These are phyloP conservation scores for Candida argentea DNA, from an alignment of 805 yeast genomes.

Conservation along the genomic window DNA sequence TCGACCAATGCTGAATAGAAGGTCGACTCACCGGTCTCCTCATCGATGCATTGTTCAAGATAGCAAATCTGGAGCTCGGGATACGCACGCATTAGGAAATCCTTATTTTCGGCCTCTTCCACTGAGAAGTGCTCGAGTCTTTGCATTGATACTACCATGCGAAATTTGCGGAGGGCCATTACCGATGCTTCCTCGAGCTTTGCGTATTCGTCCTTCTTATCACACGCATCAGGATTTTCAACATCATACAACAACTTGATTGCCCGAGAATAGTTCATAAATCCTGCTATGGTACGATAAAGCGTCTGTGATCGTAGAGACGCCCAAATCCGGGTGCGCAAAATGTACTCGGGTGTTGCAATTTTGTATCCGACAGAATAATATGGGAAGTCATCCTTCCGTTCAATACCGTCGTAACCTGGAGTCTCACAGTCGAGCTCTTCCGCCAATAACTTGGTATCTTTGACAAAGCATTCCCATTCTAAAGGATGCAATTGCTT, in stretches of 20 bases:
- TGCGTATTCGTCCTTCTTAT: constrained; percentile 19
- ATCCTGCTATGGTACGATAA: constrained; percentile 37
- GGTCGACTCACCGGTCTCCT: constrained; percentile 30
- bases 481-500: constrained; percentile 47
- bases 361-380: constrained; percentile 39
- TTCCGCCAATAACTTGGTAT: constrained; percentile 44
- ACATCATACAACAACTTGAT: constrained; percentile 36
- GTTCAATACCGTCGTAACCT: constrained; percentile 8
- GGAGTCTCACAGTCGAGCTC: constrained; percentile 23
- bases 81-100: constrained; percentile 50
- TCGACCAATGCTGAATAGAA: constrained; percentile 64
- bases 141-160: constrained; percentile 60
- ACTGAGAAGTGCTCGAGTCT: constrained; percentile 41
- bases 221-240: constrained; percentile 27
- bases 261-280: constrained; percentile 39
- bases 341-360: constrained; percentile 38
- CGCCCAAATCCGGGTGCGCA: constrained; percentile 39
- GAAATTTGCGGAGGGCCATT: constrained; percentile 53
- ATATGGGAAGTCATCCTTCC: constrained; percentile 34
- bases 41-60: constrained; percentile 41
- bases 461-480: constrained; percentile 49
- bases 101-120: constrained; percentile 51
- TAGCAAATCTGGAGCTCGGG: constrained; percentile 60
- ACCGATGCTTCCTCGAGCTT: constrained; percentile 37
- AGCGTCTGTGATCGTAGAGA: constrained; percentile 37